Evolutionary conservation across 108 stramenopile genomes (phyloP), one percentile per base, ranked within the genome.

Genomic region (Thalassiosira profunda): DNA sequence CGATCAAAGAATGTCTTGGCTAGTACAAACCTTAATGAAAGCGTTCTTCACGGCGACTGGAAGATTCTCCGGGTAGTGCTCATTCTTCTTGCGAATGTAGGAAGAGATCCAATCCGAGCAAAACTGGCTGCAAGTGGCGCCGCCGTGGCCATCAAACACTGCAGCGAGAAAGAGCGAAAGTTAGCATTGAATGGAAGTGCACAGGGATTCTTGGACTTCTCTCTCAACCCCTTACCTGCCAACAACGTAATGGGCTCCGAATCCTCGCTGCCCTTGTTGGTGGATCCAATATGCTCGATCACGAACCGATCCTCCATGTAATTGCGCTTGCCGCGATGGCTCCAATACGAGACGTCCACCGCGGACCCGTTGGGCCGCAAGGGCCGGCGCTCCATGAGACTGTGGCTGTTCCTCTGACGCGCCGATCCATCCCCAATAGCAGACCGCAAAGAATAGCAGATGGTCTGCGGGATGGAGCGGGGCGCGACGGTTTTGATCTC

Each of bases 101-200:
- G 72, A 59, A 24, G 90, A 84, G 37, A 91, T 36, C 92, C 91
- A 93, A 57, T 93, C 92, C 4, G 89, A 87, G 35, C 95, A 96
- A 63, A 87, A 98, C 44, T 93, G 92, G 24, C 87, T 84, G 9
- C 94, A 95, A 47, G 95, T 87, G 35, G 87, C 88, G 36, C 97
- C 96, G 17, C 97, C 98, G 59, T 99, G 99, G 0, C 99, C 99
- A 70, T 99, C 99, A 70, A 95, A 99, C 2, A 98, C 88, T 14
- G 94, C 97, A n/a, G n/a, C n/a, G n/a, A 23, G 80, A 37, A 43
- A 69, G 76, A 14, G 83, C 84, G 4, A 89, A 29, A 81, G 77
- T 18, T 80, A 68, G 26, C 61, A 74, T 36, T 61, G 56, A 18
- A 38, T 62, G 17, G 56, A 64, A 29, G 40, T 70, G 55, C 56